phyloP scores from a whole-genome alignment of 2,329 filamentous ascomycete genomes.

The Paracoccidioides lutzii region DNA sequence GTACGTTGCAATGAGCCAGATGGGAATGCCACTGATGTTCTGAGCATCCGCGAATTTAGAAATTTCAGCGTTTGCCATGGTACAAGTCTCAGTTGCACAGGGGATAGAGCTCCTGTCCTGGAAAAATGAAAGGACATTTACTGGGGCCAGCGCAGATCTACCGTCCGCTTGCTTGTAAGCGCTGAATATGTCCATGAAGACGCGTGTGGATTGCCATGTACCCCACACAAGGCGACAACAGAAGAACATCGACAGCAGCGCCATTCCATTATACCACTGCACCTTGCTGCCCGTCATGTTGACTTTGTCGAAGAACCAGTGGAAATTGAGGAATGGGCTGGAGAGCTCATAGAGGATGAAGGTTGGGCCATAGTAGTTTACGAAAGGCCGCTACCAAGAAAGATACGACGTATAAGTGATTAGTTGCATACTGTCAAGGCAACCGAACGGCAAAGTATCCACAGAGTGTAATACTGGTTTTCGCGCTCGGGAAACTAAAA shows the following conservation, averaged over 20 bases:
- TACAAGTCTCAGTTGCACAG: slow-evolving; percentile 28
- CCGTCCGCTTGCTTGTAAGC: slow-evolving; percentile 33
- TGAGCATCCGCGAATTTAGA: slow-evolving; percentile 35
- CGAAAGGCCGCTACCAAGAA: slow-evolving; percentile 44
- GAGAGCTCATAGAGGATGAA: slow-evolving; percentile 59
- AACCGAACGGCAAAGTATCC: neutral
- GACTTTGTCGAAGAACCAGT: slow-evolving; percentile 59
- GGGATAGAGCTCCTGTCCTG: slow-evolving; percentile 21
- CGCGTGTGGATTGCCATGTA: slow-evolving; percentile 44
- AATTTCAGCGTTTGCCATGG: slow-evolving; percentile 33
- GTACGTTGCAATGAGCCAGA: slow-evolving; percentile 48
- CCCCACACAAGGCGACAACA: slow-evolving; percentile 51
- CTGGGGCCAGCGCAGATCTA: slow-evolving; percentile 20
- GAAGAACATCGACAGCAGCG: slow-evolving; percentile 48
- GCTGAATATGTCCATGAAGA: slow-evolving; percentile 48
- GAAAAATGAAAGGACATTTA: slow-evolving; percentile 22
- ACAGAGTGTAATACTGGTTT: neutral
- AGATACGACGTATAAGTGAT: neutral
- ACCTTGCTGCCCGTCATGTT: slow-evolving; percentile 48
- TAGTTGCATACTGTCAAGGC: neutral
- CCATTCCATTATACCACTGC: slow-evolving; percentile 52
- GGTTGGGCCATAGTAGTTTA: slow-evolving; percentile 51
- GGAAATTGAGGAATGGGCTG: slow-evolving; percentile 53
- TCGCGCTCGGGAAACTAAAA: slow-evolving; percentile 4
- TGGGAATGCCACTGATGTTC: slow-evolving; percentile 32